Evolutionary conservation across 2,329 filamentous ascomycete genomes (phyloP).

Genomic region (Graphilbum fragrans): DNA sequence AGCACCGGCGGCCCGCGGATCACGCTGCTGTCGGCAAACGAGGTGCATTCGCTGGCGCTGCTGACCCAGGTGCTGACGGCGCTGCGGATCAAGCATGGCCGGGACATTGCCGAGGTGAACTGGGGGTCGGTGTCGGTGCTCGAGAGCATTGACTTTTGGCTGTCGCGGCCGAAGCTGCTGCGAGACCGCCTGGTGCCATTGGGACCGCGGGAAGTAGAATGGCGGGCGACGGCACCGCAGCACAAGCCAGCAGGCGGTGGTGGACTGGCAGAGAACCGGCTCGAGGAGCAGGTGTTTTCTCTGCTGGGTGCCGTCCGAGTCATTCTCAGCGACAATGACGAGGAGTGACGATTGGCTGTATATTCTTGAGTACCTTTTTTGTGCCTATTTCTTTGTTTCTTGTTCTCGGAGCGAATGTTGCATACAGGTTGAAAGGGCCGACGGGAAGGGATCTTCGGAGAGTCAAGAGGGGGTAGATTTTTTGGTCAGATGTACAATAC

Average conservation of each 20-base stretch:
- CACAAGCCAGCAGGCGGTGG: slow-evolving; percentile 11
- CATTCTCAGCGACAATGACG: slow-evolving; percentile 36
- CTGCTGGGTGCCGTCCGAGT: slow-evolving; percentile 52
- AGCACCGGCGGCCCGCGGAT: slow-evolving; percentile 39
- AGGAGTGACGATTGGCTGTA: slow-evolving; percentile 1
- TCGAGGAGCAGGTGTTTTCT: slow-evolving; percentile 65
- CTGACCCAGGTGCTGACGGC: slow-evolving; percentile 60
- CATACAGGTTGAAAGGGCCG: neutral
- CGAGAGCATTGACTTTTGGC: slow-evolving; percentile 76
- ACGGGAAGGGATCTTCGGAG: no score
- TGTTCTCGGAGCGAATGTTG: neutral
- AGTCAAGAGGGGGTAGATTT: neutral
- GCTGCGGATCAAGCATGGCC: slow-evolving; percentile 52
- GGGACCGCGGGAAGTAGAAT: slow-evolving; percentile 59
- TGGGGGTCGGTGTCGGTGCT: slow-evolving; percentile 64
- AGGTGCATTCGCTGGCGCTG: slow-evolving; percentile 68
- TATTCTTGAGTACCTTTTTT: no score
- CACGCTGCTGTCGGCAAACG: slow-evolving; percentile 60
- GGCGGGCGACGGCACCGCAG: slow-evolving; percentile 30
- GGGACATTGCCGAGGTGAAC: slow-evolving; percentile 59
- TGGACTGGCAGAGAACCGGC: slow-evolving; percentile 41
- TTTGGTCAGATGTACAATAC: no score
- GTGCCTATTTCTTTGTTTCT: neutral
- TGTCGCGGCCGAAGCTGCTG: slow-evolving; percentile 56
- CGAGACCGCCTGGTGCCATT: slow-evolving; percentile 62